These are phyloP conservation scores for Iris macrosiphon DNA, from an alignment of 106 monocot species.

Conservation along the genomic window DNA sequence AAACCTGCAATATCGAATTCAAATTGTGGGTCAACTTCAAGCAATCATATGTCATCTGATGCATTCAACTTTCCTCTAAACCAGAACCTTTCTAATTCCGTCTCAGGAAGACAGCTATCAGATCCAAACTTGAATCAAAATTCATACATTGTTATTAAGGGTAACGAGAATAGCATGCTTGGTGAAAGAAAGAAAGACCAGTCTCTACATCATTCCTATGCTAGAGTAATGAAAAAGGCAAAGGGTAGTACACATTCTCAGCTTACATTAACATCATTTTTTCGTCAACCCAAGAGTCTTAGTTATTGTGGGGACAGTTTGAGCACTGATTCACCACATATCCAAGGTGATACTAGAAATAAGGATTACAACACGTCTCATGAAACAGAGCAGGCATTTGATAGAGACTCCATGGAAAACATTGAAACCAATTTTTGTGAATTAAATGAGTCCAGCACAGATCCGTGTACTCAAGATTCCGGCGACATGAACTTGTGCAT, in stretches of 20 bases:
- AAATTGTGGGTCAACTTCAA: conserved; percentile 11
- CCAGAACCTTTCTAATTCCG: conserved; percentile 4
- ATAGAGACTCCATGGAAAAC: conserved; percentile 2
- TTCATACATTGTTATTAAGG: background rate
- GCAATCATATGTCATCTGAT: conserved; percentile 7
- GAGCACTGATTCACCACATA: conserved; percentile 6
- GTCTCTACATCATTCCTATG: background rate
- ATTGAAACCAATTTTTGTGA: conserved; percentile 13
- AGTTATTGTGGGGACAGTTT: conserved; percentile 2
- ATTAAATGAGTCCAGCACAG: conserved; percentile 1
- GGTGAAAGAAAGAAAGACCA: conserved; percentile 6
- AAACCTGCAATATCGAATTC: conserved; percentile 11
- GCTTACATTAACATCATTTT: conserved; percentile 70
- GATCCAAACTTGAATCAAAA: background rate
- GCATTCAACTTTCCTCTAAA: background rate
- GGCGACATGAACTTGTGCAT: conserved; percentile 3
- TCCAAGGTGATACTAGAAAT: conserved; percentile 11
- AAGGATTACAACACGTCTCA: conserved; percentile 7
- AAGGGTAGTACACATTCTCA: conserved; percentile 41
- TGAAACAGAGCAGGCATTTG: conserved; percentile 1
- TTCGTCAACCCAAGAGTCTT: conserved; percentile 30
- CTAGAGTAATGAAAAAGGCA: conserved; percentile 32
- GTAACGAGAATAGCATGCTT: conserved; percentile 8
- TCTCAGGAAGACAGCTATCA: background rate
- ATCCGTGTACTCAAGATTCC: conserved; percentile 8